Conservation (phyloP, 768 basidiomycete genomes). For the Kwoniella heveanensis region DNA sequence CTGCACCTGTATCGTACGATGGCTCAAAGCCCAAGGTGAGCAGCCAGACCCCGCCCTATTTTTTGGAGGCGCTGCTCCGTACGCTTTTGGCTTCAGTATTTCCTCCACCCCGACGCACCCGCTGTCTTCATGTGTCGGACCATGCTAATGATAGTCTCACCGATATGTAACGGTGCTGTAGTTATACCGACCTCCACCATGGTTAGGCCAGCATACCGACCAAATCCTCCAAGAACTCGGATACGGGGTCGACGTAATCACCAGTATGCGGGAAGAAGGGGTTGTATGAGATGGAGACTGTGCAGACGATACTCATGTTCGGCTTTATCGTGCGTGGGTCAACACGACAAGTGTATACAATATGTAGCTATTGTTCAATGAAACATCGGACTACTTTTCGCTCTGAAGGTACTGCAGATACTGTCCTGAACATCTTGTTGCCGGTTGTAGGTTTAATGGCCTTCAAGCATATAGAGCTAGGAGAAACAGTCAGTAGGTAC, state of each 20-base stretch:
- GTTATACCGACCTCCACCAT: constrained; percentile 77
- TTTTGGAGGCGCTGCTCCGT: background rate
- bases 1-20: constrained; percentile 79
- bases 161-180: constrained; percentile 57
- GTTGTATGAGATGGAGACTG: constrained; percentile 55
- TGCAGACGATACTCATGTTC: background rate
- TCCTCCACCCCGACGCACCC: background rate
- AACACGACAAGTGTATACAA: no score
- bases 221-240: constrained; percentile 64
- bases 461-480: no score
- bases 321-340: no score
- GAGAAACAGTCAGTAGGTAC: no score
- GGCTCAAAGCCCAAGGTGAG: constrained; percentile 62
- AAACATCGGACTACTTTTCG: no score
- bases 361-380: no score
- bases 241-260: constrained; percentile 58
- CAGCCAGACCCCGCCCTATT: background rate
- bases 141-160: background rate
- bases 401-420: no score
- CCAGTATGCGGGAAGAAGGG: constrained; percentile 59
- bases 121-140: no score
- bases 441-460: no score
- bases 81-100: background rate
- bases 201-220: constrained; percentile 77
- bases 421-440: no score